Base-by-base conservation (phyloP, 805 yeast species). In the Torulaspora indica region DNA sequence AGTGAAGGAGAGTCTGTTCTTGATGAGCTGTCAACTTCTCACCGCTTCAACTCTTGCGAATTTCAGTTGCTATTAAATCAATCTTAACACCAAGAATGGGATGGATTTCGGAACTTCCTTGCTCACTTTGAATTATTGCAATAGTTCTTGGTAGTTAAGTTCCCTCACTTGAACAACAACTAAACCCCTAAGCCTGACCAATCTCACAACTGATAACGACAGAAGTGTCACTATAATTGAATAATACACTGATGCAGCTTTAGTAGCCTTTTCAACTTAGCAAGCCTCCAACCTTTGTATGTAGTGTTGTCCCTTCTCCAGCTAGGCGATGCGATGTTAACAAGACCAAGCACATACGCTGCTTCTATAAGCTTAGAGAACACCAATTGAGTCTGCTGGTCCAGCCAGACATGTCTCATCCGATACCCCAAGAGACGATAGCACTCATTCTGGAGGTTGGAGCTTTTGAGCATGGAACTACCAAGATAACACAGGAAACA, bases 401-500 rank as follows among this genome's bases (percentile, higher is more conserved):
- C 22, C 22, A 31, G 3, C 34, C 22, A 31, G 34, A 14, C 13
- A 40, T 45, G 46, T 27, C 45, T 13, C 35, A 40, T 43, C 36
- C 28, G 23, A 44, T 51, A 29, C 49, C 60, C 6, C 50, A 43
- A 37, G 58, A 57, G 13, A 57, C 63, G 10, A 46, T 60, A 13
- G 56, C 57, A 6, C 49, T 59, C 13, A 52, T 58, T 2, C 30
- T 63, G 8, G 57, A 56, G 36, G 35, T 49, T 3, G 45, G 44
- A 13, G 43, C 60, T 8, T 56, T 57, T 34, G 49, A 44, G 15
- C 38, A 55, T 28, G 51, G 44, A 1, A 31, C 51, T 10, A 60
- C 60, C 3, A 43, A 49, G 29, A 56, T 60, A 27, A 52, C 58
- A 3, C 55, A 55, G 31, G 57, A 55, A 13, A 48, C 57, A 1